A percentile compares a stretch with the other conserved stretches of the same genome.
Evolutionary conservation across 1,139 yeast species (phyloP).

Genomic region (Martiniozyma asiatica): DNA sequence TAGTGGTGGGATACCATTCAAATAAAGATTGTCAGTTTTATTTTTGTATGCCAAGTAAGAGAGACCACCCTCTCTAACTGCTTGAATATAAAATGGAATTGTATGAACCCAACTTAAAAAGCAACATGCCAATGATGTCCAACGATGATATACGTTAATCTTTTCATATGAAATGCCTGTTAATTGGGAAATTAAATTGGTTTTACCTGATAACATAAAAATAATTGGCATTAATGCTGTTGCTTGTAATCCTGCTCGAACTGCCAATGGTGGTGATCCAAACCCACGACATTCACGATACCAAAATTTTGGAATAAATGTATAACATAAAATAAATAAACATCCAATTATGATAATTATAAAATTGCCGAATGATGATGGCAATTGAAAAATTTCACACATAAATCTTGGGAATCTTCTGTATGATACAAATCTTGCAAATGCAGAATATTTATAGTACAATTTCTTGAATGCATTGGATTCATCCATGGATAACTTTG

Average conservation of each 20-base stretch:
- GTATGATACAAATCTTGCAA: constrained; percentile 37
- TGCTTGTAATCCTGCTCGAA: constrained; percentile 42
- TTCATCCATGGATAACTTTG: constrained; percentile 11
- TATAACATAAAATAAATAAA: constrained; percentile 34
- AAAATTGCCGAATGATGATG: constrained; percentile 38
- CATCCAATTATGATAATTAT: constrained; percentile 30
- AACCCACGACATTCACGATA: constrained; percentile 44
- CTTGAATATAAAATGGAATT: constrained; percentile 40
- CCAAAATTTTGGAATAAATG: constrained; percentile 41
- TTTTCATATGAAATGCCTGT: constrained; percentile 49
- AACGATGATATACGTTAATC: constrained; percentile 41
- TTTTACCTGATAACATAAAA: constrained; percentile 40
- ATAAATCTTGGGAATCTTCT: constrained; percentile 30
- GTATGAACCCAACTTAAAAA: constrained; percentile 42
- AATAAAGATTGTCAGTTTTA: constrained; percentile 12
- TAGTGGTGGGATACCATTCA: constrained; percentile 33
- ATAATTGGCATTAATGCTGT: constrained; percentile 42
- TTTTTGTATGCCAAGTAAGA: constrained; percentile 10
- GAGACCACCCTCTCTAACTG: constrained; percentile 38
- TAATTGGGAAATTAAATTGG: constrained; percentile 36
- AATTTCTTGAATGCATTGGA: constrained; percentile 11
- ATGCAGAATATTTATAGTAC: constrained; percentile 21
- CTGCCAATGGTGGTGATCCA: constrained; percentile 57
- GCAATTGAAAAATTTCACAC: constrained; percentile 34
- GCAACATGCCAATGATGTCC: constrained; percentile 29